These are phyloP conservation scores for Trichophyton mentagrophytes DNA, from an alignment of 2,329 filamentous ascomycete species.

Conservation along the genomic window DNA sequence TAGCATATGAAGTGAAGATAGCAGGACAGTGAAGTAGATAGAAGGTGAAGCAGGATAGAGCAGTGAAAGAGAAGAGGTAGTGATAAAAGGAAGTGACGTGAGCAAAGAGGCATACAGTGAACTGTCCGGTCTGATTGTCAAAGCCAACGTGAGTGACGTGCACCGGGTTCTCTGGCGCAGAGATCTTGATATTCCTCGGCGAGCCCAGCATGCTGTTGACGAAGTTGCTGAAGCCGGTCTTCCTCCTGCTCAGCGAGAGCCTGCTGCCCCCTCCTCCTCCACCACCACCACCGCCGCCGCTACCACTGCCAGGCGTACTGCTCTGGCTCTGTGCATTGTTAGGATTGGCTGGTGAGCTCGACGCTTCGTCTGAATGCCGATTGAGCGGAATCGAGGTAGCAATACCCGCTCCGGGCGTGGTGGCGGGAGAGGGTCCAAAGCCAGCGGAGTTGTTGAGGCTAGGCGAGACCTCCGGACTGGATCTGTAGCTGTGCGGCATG, in stretches of 20 bases:
- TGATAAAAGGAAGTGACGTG: no score
- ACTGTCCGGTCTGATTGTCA: constrained; percentile 90
- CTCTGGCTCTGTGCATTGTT: neutral
- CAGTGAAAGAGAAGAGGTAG: no score
- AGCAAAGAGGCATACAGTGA: constrained; percentile 53
- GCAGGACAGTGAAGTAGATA: no score
- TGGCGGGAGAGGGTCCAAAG: constrained; percentile 46
- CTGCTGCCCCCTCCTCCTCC: constrained; percentile 42
- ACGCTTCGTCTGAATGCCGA: constrained; percentile 63
- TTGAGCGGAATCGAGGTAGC: constrained; percentile 41
- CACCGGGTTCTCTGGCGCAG: constrained; percentile 92
- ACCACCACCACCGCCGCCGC: no score
- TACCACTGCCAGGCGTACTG: no score
- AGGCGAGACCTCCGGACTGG: constrained; percentile 30
- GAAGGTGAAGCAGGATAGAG: no score
- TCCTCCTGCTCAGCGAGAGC: constrained; percentile 53
- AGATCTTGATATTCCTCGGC: constrained; percentile 83
- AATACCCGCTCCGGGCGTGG: constrained; percentile 33
- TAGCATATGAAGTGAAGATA: no score
- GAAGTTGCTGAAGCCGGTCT: constrained; percentile 77
- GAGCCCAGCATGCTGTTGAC: constrained; percentile 75
- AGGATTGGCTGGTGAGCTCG: neutral
- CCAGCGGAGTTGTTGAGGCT: constrained; percentile 53
- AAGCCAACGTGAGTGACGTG: constrained; percentile 97
- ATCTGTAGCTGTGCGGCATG: constrained; percentile 28